Conservation (phyloP, 108 stramenopile genomes). For the Epithemia pelagica region DNA sequence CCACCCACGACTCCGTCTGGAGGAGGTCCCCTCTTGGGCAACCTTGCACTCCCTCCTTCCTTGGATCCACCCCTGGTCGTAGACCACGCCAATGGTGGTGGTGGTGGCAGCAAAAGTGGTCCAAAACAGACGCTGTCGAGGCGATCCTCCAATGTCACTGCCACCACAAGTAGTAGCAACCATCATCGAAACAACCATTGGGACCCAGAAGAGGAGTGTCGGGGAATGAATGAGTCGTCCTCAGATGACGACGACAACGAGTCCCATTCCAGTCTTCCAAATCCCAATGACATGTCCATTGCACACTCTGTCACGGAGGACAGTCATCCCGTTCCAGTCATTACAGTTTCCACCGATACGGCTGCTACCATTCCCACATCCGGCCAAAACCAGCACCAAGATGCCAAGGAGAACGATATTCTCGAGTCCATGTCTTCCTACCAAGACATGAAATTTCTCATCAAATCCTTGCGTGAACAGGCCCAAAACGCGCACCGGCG, state of each 20-base stretch:
- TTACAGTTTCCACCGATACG: background rate
- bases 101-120: no score
- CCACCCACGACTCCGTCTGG: background rate
- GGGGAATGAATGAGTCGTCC: background rate
- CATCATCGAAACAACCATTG: no score
- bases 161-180: no score
- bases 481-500: constrained; percentile 16
- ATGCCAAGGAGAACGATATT: constrained; percentile 20
- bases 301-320: background rate
- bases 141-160: no score
- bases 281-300: constrained; percentile 4
- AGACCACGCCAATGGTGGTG: background rate
- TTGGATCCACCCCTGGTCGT: background rate
- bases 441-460: constrained; percentile 66
- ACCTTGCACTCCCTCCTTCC: background rate
- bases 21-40: background rate
- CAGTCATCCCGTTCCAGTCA: background rate
- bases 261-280: background rate
- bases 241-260: background rate
- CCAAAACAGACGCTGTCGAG: no score
- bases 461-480: constrained; percentile 33
- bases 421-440: constrained; percentile 50
- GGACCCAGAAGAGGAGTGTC: background rate
- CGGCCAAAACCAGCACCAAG: constrained; percentile 2
- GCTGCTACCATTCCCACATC: background rate